Evolutionary conservation across 2,329 filamentous ascomycete genomes (phyloP), one percentile per base, ranked within the genome.

Genomic region (Mycosphaerella arachidis): DNA sequence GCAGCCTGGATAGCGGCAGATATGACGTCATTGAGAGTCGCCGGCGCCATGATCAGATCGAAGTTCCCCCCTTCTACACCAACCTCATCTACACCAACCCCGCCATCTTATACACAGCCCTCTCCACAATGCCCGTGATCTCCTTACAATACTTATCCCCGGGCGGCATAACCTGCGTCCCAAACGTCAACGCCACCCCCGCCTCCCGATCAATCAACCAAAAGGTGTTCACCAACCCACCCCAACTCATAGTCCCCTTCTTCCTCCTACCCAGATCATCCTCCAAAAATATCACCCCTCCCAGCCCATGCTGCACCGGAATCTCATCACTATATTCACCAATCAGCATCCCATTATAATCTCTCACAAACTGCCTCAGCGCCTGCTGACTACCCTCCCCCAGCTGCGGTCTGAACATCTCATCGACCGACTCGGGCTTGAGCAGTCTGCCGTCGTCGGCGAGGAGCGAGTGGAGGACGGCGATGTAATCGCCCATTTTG

Each of bases 351-450:
- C 65, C 56, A 43, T 73, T 71, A 29, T 73, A 65, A 10, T 61
- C 60, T 0, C 68, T 10, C 30, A 71, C 63, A 55, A 74, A 72
- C 8, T 63, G 59, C 31, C 70, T 69, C 30, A 74, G 63, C 6
- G 57, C 63, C 18, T 70, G 63, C 52, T 67, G 46, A 37, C 64
- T 63, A 12, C 63, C 45, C 48, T 66, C 63, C 0, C 63, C 57
- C 0, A 85, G 75, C 48, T 81, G 81, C 0, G 81, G 74, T 56
- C 71, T 65, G 63, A 83, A 84, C 70, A 85, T 75, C 48, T 73
- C 64, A 0, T 77, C 72, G 0, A 79, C 74, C 0, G 76, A 81
- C 3, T 69, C 68, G 0, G 72, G 70, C 20, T 70, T 74, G 6
- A 85, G 73, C 0, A 85, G 63, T 46, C 75, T 78, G 3, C 76